A percentile compares a stretch with the other conserved stretches of the same genome.
phyloP scores from a whole-genome alignment of 441 rosid genomes.

The Arabidopsis lyrata region DNA sequence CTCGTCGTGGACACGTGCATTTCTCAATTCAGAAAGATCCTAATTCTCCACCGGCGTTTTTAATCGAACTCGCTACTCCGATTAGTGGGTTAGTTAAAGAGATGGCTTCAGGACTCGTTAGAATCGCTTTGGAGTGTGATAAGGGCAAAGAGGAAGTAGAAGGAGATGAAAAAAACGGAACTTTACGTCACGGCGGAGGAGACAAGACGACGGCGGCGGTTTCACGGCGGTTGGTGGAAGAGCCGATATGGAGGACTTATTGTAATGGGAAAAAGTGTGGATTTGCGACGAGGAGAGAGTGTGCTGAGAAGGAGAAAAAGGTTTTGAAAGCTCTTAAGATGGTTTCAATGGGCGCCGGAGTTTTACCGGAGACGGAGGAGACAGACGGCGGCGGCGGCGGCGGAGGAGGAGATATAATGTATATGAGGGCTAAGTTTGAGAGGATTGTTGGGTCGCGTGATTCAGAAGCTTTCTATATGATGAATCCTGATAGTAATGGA shows the following conservation, averaged over 20 bases:
- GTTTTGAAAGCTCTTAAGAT: slow-evolving; percentile 86
- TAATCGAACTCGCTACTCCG: slow-evolving; percentile 88
- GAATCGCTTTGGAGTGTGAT: slow-evolving; percentile 92
- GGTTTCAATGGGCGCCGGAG: slow-evolving; percentile 98
- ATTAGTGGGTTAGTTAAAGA: slow-evolving; percentile 82
- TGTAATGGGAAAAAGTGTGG: slow-evolving; percentile 95
- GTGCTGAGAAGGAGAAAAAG: slow-evolving; percentile 74
- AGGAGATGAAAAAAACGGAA: slow-evolving; percentile 3
- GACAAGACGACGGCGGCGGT: slow-evolving; percentile 22
- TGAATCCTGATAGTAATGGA: slow-evolving; percentile 98
- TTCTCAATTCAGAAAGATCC: slow-evolving; percentile 89
- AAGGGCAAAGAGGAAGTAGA: slow-evolving; percentile 56
- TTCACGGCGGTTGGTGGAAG: slow-evolving; percentile 75
- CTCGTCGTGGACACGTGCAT: slow-evolving; percentile 90
- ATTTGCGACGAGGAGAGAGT: slow-evolving; percentile 76
- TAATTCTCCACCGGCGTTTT: slow-evolving; percentile 76
- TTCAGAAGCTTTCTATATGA: slow-evolving; percentile 98
- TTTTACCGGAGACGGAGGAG: slow-evolving; percentile 63
- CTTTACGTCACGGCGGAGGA: slow-evolving; percentile 32
- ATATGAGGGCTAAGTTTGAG: slow-evolving; percentile 97
- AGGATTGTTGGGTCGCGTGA: slow-evolving; percentile 95
- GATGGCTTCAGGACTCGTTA: slow-evolving; percentile 94
- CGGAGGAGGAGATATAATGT: slow-evolving; percentile 73
- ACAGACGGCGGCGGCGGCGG: slow-evolving; percentile 55
- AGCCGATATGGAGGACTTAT: slow-evolving; percentile 88